Percentiles rank a stretch among this genome's conserved stretches.
phyloP scores from a whole-genome alignment of 192 early-diverging fungal species.

The Phycomyces nitens region DNA sequence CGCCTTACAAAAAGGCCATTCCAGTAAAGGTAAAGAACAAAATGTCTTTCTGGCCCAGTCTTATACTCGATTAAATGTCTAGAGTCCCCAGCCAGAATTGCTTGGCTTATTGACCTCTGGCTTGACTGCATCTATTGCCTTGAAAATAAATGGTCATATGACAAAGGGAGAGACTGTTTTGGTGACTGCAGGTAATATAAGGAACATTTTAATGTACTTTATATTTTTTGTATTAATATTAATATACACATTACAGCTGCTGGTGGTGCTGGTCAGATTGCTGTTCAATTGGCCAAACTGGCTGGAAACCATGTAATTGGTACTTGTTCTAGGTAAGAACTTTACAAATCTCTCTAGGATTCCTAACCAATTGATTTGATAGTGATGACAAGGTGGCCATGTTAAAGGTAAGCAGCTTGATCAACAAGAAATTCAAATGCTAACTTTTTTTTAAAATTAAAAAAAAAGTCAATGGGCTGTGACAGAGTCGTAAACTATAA shows the following conservation, averaged over 20 bases:
- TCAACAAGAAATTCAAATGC: too few species aligned
- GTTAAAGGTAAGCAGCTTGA: constrained; percentile 36
- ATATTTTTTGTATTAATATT: too few species aligned
- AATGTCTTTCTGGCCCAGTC: neutral
- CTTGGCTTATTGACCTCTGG: constrained; percentile 48
- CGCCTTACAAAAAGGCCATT: constrained; percentile 22
- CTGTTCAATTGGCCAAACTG: constrained; percentile 56
- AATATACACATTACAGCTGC: constrained; percentile 34
- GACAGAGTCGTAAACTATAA: constrained; percentile 61
- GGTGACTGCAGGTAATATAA: constrained; percentile 45
- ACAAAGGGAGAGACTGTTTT: constrained; percentile 48
- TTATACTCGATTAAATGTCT: neutral
- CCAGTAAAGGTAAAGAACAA: constrained; percentile 32
- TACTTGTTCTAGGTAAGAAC: constrained; percentile 40
- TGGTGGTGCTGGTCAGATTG: constrained; percentile 59
- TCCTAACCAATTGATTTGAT: neutral
- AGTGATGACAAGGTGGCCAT: constrained; percentile 46
- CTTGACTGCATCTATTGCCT: constrained; percentile 51
- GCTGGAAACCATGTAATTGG: constrained; percentile 60
- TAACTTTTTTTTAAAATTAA: too few species aligned
- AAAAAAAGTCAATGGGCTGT: constrained; percentile 42
- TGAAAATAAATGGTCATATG: constrained; percentile 45
- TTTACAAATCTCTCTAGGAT: too few species aligned
- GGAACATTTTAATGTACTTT: too few species aligned
- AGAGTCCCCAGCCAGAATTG: constrained; percentile 25